Base-by-base conservation (phyloP, 352 stramenopile genomes). In the Blastocystis sp. region DNA sequence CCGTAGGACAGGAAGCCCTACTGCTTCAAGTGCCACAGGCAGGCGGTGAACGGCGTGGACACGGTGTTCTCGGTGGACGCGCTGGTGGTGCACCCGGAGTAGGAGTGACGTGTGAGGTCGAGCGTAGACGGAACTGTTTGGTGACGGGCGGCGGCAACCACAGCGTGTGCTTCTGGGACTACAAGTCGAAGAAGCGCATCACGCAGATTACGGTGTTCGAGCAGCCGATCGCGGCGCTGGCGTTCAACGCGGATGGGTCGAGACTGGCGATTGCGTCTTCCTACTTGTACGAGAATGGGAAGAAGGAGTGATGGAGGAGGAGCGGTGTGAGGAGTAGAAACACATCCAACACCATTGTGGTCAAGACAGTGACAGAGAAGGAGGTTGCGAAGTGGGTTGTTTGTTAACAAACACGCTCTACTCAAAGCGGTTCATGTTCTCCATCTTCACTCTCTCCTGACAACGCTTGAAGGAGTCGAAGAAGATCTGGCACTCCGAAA, bases 101-200 rank as follows among this genome's bases (percentile, higher is more conserved):
- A 66, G 24, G 28, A 7, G 17, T 17, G 17, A 38, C 42, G 3
- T 63, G 34, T 7, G 24, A 10, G 3, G 9, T 14, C 52, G 2
- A 54, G 19, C 42, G 3, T 68, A 84, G 69, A 45, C 66, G 92
- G 69, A 92, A 92, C 60, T 95, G 93, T 19, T 94, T 95, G 74
- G 93, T 93, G 1, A 95, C 92, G 0, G 93, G 93, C 42, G 93
- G 93, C 61, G 94, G 93, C 78, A 92, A 95, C 68, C 92, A 92
- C 24, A 77, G 92, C 3, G 92, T 95, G 69, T 94, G 93, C 60
- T 89, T 95, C 0, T 95, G 93, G 93, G 93, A 95, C 81, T 92
- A 93, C 63, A 92, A 92, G 64, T 94, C 94, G 90, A 95, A 95
- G 91, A 95, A 95, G 89, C 92, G 93, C 70, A 94, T 95, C 77